Evolutionary conservation across 2,329 filamentous ascomycete species (phyloP).

Genomic region (Xylaria arbuscula): DNA sequence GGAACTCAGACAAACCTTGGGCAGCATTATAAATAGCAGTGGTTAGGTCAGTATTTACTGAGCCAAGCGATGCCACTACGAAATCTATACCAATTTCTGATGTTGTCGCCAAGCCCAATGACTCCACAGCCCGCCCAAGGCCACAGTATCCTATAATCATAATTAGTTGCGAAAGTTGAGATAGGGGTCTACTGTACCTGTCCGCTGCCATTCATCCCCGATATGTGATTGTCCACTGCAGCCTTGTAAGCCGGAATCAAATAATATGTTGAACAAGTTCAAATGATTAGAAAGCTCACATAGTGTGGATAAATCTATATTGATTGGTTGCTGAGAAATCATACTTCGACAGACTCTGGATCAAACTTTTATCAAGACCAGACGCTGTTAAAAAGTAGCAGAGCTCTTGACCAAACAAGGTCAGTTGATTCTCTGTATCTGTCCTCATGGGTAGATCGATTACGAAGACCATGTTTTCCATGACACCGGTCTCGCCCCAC

Average conservation of each 20-base stretch:
- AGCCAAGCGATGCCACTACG: slow-evolving; percentile 83
- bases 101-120: slow-evolving; percentile 69
- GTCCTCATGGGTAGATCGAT: slow-evolving; percentile 82
- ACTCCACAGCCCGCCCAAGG: slow-evolving; percentile 72
- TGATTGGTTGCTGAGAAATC: slow-evolving; percentile 80
- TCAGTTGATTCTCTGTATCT: slow-evolving; percentile 51
- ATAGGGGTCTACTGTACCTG: slow-evolving; percentile 53
- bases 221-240: slow-evolving; percentile 67
- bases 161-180: slow-evolving; percentile 27
- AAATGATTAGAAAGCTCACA: slow-evolving; percentile 63
- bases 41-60: slow-evolving; percentile 76
- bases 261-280: background rate
- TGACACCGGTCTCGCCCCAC: slow-evolving; percentile 85
- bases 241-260: slow-evolving; percentile 35
- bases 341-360: slow-evolving; percentile 77
- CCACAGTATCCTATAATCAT: slow-evolving; percentile 74
- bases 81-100: slow-evolving; percentile 76
- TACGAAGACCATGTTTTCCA: slow-evolving; percentile 93
- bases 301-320: slow-evolving; percentile 85
- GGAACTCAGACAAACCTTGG: slow-evolving; percentile 57
- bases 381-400: slow-evolving; percentile 75
- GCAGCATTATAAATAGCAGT: slow-evolving; percentile 65
- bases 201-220: slow-evolving; percentile 57
- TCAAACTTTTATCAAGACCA: slow-evolving; percentile 71
- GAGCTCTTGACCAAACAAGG: slow-evolving; percentile 76